phyloP scores from a whole-genome alignment of 1,139 yeast genomes.

The Pneumocystis carinii region DNA sequence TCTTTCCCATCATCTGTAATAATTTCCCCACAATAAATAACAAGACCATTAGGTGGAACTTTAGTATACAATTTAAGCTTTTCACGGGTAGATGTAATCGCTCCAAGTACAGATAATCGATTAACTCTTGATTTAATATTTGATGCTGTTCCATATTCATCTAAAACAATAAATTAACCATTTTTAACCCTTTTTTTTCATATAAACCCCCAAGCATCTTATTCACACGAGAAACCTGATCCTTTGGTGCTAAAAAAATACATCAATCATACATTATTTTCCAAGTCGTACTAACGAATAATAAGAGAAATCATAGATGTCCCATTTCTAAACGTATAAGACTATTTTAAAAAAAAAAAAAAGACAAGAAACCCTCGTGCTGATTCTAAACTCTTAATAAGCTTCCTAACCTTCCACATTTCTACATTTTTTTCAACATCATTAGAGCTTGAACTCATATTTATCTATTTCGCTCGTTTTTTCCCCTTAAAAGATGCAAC shows the following conservation, averaged over 20 bases:
- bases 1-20: slow-evolving; percentile 94
- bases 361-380: slow-evolving; percentile 5
- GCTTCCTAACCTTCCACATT: slow-evolving; percentile 94
- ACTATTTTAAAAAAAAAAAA: neutral
- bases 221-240: slow-evolving; percentile 75
- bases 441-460: slow-evolving; percentile 28
- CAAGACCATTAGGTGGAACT: slow-evolving; percentile 89
- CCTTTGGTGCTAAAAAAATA: slow-evolving; percentile 47
- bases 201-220: slow-evolving; percentile 48
- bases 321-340: slow-evolving; percentile 81
- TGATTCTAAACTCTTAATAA: slow-evolving; percentile 15
- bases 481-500: neutral
- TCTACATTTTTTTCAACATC: slow-evolving; percentile 90
- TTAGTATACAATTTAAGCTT: slow-evolving; percentile 75
- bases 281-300: slow-evolving; percentile 28
- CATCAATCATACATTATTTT: neutral
- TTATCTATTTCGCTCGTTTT: neutral
- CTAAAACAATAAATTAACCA: slow-evolving; percentile 29
- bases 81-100: slow-evolving; percentile 95
- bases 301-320: slow-evolving; percentile 95
- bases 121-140: slow-evolving; percentile 95
- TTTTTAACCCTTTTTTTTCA: neutral
- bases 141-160: slow-evolving; percentile 97
- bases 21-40: slow-evolving; percentile 95
- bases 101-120: slow-evolving; percentile 84